Conservation (phyloP, 805 yeast species). For the Pichia californica region DNA sequence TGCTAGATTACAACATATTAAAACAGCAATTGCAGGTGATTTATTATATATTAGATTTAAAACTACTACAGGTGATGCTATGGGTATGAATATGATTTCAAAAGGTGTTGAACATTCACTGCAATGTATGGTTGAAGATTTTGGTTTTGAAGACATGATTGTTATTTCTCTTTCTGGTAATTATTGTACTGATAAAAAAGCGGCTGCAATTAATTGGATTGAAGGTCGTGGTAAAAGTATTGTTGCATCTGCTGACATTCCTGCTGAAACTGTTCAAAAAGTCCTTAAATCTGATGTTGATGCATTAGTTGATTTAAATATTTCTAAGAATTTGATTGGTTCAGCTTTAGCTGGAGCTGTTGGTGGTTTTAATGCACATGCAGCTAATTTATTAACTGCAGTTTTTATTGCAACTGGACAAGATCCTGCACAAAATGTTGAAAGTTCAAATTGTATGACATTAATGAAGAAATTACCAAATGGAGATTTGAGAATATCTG, state of each 20-base stretch:
- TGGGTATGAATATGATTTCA: slow-evolving; percentile 99
- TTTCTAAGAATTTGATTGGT: slow-evolving; percentile 86
- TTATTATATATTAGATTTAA: slow-evolving; percentile 84
- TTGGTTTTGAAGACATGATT: slow-evolving; percentile 92
- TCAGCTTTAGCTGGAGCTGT: slow-evolving; percentile 98
- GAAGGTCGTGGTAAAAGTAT: slow-evolving; percentile 98
- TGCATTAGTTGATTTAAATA: slow-evolving; percentile 84
- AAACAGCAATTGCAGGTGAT: slow-evolving; percentile 93
- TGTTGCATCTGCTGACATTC: slow-evolving; percentile 92
- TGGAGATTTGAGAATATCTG: slow-evolving; percentile 85
- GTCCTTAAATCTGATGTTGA: slow-evolving; percentile 90
- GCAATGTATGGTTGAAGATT: slow-evolving; percentile 75
- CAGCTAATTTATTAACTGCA: slow-evolving; percentile 94
- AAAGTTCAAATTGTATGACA: slow-evolving; percentile 95
- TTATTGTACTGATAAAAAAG: slow-evolving; percentile 95
- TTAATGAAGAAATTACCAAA: slow-evolving; percentile 70
- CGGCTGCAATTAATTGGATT: slow-evolving; percentile 98
- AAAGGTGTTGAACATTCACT: slow-evolving; percentile 92
- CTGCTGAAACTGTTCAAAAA: slow-evolving; percentile 68
- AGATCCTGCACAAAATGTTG: slow-evolving; percentile 99
- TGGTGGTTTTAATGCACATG: slow-evolving; percentile 98
- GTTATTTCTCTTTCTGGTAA: slow-evolving; percentile 93
- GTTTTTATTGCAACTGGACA: slow-evolving; percentile 94
- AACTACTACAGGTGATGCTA: slow-evolving; percentile 99
- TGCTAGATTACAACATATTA: slow-evolving; percentile 86